Evolutionary conservation across 2,329 filamentous ascomycete species (phyloP).

Genomic region (Aspergillus piperis): DNA sequence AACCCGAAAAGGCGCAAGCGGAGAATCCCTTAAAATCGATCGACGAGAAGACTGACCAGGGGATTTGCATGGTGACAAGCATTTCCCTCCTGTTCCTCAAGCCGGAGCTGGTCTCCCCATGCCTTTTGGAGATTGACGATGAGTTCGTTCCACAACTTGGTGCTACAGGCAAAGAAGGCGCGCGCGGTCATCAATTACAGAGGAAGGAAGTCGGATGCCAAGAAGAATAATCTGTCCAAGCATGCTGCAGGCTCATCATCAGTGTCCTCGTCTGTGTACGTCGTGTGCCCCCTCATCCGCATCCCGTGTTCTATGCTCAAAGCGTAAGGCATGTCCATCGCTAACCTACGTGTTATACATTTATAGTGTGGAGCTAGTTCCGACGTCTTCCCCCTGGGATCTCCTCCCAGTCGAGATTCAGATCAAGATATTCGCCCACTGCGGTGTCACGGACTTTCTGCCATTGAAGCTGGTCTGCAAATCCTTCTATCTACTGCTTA

Average conservation of each 20-base stretch:
- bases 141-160: conserved; percentile 37
- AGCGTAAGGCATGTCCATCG: not conserved
- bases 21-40: conserved; percentile 10
- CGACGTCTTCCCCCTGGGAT: conserved; percentile 41
- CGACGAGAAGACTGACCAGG: conserved; percentile 1
- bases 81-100: conserved; percentile 12
- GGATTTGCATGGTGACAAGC: conserved; percentile 12
- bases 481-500: conserved; percentile 40
- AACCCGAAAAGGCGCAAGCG: conserved; percentile 5
- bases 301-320: not conserved
- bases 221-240: conserved; percentile 27
- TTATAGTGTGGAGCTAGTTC: conserved; percentile 25
- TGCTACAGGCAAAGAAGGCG: conserved; percentile 35
- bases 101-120: conserved; percentile 32
- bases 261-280: conserved; percentile 29
- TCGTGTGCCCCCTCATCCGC: not conserved
- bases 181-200: conserved; percentile 34
- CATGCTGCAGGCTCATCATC: conserved; percentile 26
- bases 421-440: conserved; percentile 44
- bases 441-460: conserved; percentile 40
- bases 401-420: conserved; percentile 44
- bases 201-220: conserved; percentile 31
- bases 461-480: conserved; percentile 43
- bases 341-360: conserved; percentile 22
- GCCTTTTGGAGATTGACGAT: conserved; percentile 32